phyloP scores from a whole-genome alignment of 495 filamentous ascomycete species.

The Penicillium atrosanguineum region DNA sequence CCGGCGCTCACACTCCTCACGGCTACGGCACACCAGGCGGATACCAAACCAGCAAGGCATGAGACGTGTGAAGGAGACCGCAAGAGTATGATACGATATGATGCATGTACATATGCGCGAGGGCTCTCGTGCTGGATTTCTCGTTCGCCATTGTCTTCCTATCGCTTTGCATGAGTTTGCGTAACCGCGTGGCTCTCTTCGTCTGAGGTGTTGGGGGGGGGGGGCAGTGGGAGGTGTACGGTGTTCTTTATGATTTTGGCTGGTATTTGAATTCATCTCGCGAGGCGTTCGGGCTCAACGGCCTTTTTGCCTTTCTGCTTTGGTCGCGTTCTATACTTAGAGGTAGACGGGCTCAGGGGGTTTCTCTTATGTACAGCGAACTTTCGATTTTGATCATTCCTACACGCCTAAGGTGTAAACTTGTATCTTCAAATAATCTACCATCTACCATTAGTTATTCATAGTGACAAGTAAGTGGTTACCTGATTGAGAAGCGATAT shows the following conservation, averaged over 20 bases:
- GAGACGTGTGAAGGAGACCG: conserved; percentile 10
- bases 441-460: too few relatives aligned
- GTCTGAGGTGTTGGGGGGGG: conserved; percentile 18
- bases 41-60: conserved; percentile 44
- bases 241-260: conserved; percentile 18
- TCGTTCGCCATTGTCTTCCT: conserved; percentile 28
- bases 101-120: conserved; percentile 34
- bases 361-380: conserved; percentile 14
- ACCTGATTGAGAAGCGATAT: conserved; percentile 17
- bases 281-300: conserved; percentile 23
- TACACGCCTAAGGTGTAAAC: neutral
- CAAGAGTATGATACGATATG: conserved; percentile 28
- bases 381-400: neutral
- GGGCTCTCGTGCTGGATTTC: conserved; percentile 24
- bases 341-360: conserved; percentile 9
- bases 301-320: conserved; percentile 15
- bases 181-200: conserved; percentile 11
- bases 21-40: conserved; percentile 57
- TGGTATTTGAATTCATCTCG: conserved; percentile 22
- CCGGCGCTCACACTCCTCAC: conserved; percentile 56
- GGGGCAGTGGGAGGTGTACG: conserved; percentile 17
- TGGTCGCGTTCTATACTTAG: conserved; percentile 15
- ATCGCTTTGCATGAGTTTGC: conserved; percentile 21
- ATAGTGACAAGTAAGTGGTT: neutral
- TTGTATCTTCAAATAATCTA: neutral